phyloP scores from a whole-genome alignment of 495 filamentous ascomycete genomes.

The Amniculicola lignicola region DNA sequence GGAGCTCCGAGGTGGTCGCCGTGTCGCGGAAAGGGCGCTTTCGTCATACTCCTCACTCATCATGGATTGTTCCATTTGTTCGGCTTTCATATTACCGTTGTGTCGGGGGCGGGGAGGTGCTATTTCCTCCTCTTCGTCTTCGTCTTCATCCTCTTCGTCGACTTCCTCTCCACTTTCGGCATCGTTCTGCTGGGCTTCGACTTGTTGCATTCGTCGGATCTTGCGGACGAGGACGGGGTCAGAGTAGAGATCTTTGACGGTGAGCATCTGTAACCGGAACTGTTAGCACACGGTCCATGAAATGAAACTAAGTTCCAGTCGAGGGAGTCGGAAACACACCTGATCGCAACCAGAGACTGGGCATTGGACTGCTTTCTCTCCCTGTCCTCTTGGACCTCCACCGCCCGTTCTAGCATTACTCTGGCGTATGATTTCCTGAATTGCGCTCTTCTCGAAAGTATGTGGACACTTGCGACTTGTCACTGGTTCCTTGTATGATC shows the following conservation, averaged over 20 bases:
- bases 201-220: conserved; percentile 41
- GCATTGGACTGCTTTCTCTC: conserved; percentile 40
- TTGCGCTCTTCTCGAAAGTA: conserved; percentile 73
- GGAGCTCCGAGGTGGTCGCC: background rate
- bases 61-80: background rate
- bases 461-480: conserved; percentile 79
- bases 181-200: conserved; percentile 38
- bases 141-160: conserved; percentile 1
- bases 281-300: background rate
- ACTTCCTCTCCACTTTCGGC: conserved; percentile 35
- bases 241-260: conserved; percentile 38
- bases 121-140: conserved; percentile 6
- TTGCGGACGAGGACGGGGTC: conserved; percentile 43
- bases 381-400: background rate
- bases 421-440: conserved; percentile 58
- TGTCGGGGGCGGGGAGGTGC: background rate
- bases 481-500: conserved; percentile 65
- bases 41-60: background rate
- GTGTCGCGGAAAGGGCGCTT: background rate
- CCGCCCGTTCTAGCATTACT: conserved; percentile 40
- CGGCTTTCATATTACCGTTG: background rate
- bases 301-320: background rate
- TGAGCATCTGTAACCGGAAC: conserved; percentile 33
- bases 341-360: conserved; percentile 44
- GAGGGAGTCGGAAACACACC: conserved; percentile 5